A percentile compares a stretch with the other conserved stretches of the same genome.
Conservation (phyloP, 75 land plant species). For the Pseudotsuga menziesii region DNA sequence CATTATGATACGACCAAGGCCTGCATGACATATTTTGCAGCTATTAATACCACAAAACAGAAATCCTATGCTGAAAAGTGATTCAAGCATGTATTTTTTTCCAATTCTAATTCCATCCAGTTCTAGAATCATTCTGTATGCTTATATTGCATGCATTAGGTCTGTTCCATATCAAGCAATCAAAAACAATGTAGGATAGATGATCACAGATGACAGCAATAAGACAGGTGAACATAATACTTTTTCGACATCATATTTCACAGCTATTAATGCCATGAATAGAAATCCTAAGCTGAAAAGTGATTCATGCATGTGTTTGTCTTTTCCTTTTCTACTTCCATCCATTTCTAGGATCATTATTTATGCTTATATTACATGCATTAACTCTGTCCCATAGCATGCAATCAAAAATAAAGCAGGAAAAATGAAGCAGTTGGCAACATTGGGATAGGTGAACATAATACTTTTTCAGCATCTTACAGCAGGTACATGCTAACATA, state of each 20-base stretch:
- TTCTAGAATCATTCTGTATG: background rate
- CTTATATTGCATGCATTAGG: background rate
- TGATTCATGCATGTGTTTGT: background rate
- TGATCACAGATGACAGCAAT: background rate
- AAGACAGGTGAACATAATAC: too few relatives aligned
- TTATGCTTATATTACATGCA: background rate
- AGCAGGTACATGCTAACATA: background rate
- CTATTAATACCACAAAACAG: background rate
- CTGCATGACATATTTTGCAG: constrained; percentile 21
- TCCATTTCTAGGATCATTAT: background rate
- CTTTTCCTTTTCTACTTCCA: background rate
- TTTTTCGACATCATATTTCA: too few relatives aligned
- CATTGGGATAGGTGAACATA: background rate
- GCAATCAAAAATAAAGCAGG: background rate
- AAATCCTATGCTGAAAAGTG: background rate
- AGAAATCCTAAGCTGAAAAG: background rate
- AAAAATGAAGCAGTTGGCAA: background rate
- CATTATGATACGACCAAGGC: constrained; percentile 87
- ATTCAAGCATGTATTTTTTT: background rate
- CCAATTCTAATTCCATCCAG: background rate
- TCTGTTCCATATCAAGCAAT: background rate
- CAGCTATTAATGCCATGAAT: background rate
- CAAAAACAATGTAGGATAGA: background rate
- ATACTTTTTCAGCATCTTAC: background rate
- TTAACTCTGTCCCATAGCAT: background rate